Conservation (phyloP, 495 filamentous ascomycete genomes). For the Achaetomiella virescens region DNA sequence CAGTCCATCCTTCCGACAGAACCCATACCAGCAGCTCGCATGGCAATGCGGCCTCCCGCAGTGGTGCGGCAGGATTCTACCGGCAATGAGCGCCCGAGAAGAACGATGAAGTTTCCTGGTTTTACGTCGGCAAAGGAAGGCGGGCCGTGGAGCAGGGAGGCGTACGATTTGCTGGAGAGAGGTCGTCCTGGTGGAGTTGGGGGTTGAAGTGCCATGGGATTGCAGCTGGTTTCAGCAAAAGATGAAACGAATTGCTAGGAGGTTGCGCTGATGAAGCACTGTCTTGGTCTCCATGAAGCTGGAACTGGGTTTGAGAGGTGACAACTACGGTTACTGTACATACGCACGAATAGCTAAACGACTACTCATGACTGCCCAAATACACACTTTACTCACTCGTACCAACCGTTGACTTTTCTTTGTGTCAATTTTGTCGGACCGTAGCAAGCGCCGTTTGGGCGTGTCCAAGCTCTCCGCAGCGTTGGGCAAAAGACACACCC, state of each 20-base stretch:
- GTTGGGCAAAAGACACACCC: too few relatives aligned
- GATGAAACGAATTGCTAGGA: not conserved
- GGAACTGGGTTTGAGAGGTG: too few relatives aligned
- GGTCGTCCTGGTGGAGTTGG: conserved; percentile 30
- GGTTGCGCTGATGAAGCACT: not conserved
- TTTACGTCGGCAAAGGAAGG: conserved; percentile 36
- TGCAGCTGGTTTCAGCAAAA: not conserved
- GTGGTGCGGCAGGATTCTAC: conserved; percentile 4
- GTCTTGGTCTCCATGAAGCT: too few relatives aligned
- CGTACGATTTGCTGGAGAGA: conserved; percentile 44
- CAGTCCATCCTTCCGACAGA: conserved; percentile 33
- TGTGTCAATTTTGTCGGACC: too few relatives aligned
- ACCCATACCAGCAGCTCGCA: conserved; percentile 1
- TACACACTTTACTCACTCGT: too few relatives aligned
- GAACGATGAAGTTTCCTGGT: conserved; percentile 30
- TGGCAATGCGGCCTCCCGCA: conserved; percentile 2
- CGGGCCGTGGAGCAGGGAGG: conserved; percentile 50
- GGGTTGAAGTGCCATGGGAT: not conserved
- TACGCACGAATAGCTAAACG: too few relatives aligned
- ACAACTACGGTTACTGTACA: too few relatives aligned
- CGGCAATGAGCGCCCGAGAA: conserved; percentile 20
- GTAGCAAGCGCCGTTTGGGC: too few relatives aligned
- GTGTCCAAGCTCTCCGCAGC: too few relatives aligned
- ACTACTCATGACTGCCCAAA: too few relatives aligned
- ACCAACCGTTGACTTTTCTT: too few relatives aligned